Evolutionary conservation across 768 basidiomycete species (phyloP).

Genomic region (Amanita rubescens): DNA sequence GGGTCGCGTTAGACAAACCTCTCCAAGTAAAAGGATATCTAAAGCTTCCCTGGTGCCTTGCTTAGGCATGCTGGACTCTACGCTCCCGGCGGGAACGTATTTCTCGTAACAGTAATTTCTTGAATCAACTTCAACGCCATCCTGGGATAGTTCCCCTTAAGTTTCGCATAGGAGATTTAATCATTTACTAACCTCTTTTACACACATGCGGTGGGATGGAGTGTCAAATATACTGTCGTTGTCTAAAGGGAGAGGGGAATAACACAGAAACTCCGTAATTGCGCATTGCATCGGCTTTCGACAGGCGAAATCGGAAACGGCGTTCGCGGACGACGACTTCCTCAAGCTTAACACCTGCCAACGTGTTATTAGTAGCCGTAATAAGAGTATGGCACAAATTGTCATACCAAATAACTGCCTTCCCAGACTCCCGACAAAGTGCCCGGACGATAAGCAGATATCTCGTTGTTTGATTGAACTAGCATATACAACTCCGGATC

Average conservation of each 20-base stretch:
- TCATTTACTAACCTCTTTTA: constrained; percentile 11
- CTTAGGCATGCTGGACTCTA: neutral
- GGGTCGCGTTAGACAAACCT: constrained; percentile 24
- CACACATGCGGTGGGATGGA: constrained; percentile 9
- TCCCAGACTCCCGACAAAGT: constrained; percentile 53
- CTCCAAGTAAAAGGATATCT: constrained; percentile 32
- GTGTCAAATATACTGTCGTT: constrained; percentile 10
- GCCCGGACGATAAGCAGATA: constrained; percentile 29
- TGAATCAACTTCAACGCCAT: constrained; percentile 12
- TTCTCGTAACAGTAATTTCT: constrained; percentile 20
- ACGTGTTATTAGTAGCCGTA: neutral
- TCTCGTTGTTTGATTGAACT: constrained; percentile 3
- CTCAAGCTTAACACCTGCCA: constrained; percentile 4
- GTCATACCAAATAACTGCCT: constrained; percentile 47
- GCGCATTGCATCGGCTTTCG: constrained; percentile 44
- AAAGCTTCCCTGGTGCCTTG: constrained; percentile 16
- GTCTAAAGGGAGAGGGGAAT: constrained; percentile 23
- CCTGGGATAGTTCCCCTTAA: constrained; percentile 4
- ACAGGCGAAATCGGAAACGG: constrained; percentile 27
- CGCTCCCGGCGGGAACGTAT: constrained; percentile 9
- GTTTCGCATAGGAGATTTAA: neutral
- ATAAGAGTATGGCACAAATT: neutral
- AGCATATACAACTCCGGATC: constrained; percentile 15
- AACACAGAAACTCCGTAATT: constrained; percentile 38
- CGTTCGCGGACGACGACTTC: constrained; percentile 1